These are phyloP conservation scores for Hypoxylon sp. DNA, from an alignment of 2,329 filamentous ascomycete species.

Conservation along the genomic window DNA sequence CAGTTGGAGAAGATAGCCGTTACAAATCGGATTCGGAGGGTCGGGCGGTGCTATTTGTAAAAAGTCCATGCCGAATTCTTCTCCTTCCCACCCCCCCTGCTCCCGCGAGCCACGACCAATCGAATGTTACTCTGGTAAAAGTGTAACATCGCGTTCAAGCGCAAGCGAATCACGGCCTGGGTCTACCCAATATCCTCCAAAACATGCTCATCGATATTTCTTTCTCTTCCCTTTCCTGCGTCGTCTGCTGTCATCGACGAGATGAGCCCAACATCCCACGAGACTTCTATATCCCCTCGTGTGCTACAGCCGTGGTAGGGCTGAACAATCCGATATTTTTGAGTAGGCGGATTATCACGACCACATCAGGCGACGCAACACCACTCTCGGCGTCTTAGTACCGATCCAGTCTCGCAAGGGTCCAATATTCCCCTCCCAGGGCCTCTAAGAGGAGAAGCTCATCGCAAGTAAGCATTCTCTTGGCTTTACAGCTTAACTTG, in stretches of 20 bases:
- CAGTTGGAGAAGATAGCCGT: neutral
- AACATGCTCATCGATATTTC: neutral
- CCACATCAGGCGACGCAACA: slow-evolving; percentile 5
- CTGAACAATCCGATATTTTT: neutral
- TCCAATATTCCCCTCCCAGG: slow-evolving; percentile 15
- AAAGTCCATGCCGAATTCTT: slow-evolving; percentile 1
- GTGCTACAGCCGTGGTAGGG: slow-evolving; percentile 2
- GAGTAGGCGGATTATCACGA: neutral
- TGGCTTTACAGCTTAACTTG: neutral
- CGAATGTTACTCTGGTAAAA: slow-evolving; percentile 23
- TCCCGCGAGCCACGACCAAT: slow-evolving; percentile 19
- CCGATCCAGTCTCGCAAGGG: slow-evolving; percentile 9
- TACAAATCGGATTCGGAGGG: slow-evolving; percentile 20
- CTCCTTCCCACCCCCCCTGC: neutral
- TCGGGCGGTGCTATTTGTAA: slow-evolving; percentile 8
- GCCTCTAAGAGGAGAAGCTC: slow-evolving; percentile 17
- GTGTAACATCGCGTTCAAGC: slow-evolving; percentile 22
- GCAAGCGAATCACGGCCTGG: slow-evolving; percentile 13
- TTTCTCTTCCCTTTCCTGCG: neutral
- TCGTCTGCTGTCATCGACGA: slow-evolving; percentile 12
- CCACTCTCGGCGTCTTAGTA: slow-evolving; percentile 4
- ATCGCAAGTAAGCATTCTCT: slow-evolving; percentile 17
- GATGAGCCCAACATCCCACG: slow-evolving; percentile 11
- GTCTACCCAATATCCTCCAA: slow-evolving; percentile 10
- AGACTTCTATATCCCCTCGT: neutral